Evolutionary conservation across 2,329 filamentous ascomycete species (phyloP), one percentile per base, ranked within the genome.

Genomic region (Lachnellula subtilissima): DNA sequence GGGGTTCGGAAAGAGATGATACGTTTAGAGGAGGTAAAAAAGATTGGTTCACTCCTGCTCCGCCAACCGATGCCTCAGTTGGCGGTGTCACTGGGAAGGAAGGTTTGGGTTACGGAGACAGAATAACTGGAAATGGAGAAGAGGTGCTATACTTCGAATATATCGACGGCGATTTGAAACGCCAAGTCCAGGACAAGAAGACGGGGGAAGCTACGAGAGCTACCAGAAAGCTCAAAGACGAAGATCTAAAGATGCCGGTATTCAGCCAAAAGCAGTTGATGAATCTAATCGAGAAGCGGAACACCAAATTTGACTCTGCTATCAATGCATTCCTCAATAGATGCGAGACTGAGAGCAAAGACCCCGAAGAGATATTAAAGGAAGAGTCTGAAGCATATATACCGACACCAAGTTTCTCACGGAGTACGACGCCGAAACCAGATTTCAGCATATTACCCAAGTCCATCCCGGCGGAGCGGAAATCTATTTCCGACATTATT

Each of bases 251-350:
- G 72, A 91, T 97, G 85, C 94, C 93, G 0, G 89, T 96, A 8
- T 97, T 85, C 74, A 91, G 90, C 61, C 92, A 96, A 72, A 92
- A 92, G 71, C 91, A 96, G 73, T 91, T 97, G 88, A 85, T 88
- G 69, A 82, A 79, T 52, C 71, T 97, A 63, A 97, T 99, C 64
- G 91, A 93, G 72, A 94, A 93, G 74, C 80, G 94, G 48, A 97
- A 97, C 66, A 76, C 76, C 52, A 94, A 92, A 68, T 97, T 97
- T 67, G 78, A 78, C 0, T 86, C 84, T 56, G 89, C 92, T 0
- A 79, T 96, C 57, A 88, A 89, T 70, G 73, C 71, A 0, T 97
- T 95, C 66, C 72, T 99, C 57, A 88, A 89, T 60, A 78, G 82
- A 42, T 96, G 91, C 68, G 78, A 78, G 0, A 79, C 81, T 40